A percentile compares a stretch with the other conserved stretches of the same genome.
Evolutionary conservation across 2,329 filamentous ascomycete species (phyloP).

Genomic region (Aspergillus sp.): DNA sequence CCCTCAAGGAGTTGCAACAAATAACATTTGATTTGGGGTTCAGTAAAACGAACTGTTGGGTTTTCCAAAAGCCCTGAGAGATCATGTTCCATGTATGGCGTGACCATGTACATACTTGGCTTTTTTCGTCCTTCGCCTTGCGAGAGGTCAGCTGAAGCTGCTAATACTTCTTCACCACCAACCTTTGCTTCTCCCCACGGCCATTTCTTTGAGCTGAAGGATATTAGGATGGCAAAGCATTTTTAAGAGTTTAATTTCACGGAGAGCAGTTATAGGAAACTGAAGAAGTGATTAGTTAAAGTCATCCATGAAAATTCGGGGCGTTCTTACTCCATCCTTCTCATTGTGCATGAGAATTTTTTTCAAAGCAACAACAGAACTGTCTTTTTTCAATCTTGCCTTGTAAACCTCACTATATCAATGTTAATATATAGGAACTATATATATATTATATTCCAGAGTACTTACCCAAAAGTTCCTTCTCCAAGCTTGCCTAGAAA

Average conservation of each 20-base stretch:
- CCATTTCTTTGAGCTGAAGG: slow-evolving; percentile 88
- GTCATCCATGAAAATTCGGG: slow-evolving; percentile 1
- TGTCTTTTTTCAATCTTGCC: slow-evolving; percentile 70
- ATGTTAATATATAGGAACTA: slow-evolving; percentile 8
- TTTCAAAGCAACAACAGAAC: slow-evolving; percentile 79
- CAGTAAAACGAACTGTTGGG: slow-evolving; percentile 78
- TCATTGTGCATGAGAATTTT: slow-evolving; percentile 99
- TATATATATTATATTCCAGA: neutral
- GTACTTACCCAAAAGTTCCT: slow-evolving; percentile 79
- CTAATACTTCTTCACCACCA: slow-evolving; percentile 15
- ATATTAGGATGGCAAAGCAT: slow-evolving; percentile 89
- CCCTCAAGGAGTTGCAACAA: slow-evolving; percentile 90
- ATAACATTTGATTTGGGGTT: slow-evolving; percentile 96
- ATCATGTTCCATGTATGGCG: slow-evolving; percentile 98
- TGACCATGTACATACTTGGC: slow-evolving; percentile 95
- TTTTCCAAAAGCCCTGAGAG: slow-evolving; percentile 96
- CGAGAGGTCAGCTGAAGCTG: slow-evolving; percentile 13
- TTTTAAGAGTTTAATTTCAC: slow-evolving; percentile 96
- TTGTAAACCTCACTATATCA: slow-evolving; percentile 76
- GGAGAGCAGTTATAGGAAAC: slow-evolving; percentile 96
- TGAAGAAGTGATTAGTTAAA: slow-evolving; percentile 24
- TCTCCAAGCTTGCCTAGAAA: slow-evolving; percentile 66
- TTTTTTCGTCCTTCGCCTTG: slow-evolving; percentile 70
- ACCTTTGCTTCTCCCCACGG: slow-evolving; percentile 71
- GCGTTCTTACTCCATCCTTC: slow-evolving; percentile 73